Evolutionary conservation across 176 grass and related monocot species (phyloP).

Genomic region (Aegilops umbellulata): DNA sequence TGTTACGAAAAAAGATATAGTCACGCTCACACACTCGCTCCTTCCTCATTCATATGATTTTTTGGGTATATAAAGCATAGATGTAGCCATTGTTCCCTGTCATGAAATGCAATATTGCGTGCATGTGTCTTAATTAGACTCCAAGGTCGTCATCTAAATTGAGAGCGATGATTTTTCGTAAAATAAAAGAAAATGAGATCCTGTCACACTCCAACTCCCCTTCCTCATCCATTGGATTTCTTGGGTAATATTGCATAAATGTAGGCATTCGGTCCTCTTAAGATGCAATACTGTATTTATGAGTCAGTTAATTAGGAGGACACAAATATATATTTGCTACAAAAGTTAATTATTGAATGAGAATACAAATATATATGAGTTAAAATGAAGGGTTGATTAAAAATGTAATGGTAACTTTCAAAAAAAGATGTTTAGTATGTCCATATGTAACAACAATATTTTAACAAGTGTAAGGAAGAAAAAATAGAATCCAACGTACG

Average conservation of each 20-base stretch:
- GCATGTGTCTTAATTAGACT: neutral
- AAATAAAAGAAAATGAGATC: no score
- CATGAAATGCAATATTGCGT: neutral
- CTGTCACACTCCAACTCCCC: no score
- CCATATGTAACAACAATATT: neutral
- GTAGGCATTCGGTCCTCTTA: no score
- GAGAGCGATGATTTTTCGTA: neutral
- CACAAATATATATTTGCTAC: no score
- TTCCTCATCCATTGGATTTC: no score
- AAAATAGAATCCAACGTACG: neutral
- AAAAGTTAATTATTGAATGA: no score
- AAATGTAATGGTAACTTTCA: no score
- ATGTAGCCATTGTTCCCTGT: neutral
- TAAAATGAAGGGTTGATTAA: no score
- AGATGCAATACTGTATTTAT: no score
- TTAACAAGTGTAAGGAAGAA: neutral
- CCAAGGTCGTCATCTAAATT: neutral
- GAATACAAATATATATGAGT: no score
- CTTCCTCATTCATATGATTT: neutral
- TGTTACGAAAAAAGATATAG: neutral
- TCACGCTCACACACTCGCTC: neutral
- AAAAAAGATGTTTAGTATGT: neutral
- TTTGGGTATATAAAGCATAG: neutral
- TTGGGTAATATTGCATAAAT: no score
- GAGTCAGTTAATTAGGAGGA: no score